These are phyloP conservation scores for Dictyostelium capitatum DNA, from an alignment of 78 protist species.

Conservation along the genomic window DNA sequence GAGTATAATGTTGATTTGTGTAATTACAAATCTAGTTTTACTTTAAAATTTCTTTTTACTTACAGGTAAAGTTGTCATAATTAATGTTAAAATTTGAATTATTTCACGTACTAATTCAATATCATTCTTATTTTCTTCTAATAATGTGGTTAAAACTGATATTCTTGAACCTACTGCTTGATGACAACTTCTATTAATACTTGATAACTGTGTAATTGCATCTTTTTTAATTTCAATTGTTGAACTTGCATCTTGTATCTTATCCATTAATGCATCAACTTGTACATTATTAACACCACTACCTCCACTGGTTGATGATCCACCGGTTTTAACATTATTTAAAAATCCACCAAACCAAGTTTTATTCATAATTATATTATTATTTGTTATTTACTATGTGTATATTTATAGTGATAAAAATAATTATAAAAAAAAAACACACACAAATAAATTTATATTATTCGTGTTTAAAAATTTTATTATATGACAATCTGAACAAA, in stretches of 20 bases:
- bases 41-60: neutral
- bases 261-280: constrained; percentile 46
- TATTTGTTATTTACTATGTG: neutral
- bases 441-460: no score
- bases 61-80: constrained; percentile 60
- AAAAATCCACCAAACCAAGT: constrained; percentile 75
- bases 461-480: no score
- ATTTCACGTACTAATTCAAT: constrained; percentile 52
- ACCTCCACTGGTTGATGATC: neutral
- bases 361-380: neutral
- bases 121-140: constrained; percentile 9
- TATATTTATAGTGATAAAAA: neutral
- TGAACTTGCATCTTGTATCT: neutral
- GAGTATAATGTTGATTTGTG: neutral
- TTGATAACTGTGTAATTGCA: constrained; percentile 14
- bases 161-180: constrained; percentile 71
- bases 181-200: constrained; percentile 18
- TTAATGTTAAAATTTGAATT: constrained; percentile 34
- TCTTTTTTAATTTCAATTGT: constrained; percentile 15
- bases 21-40: neutral
- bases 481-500: neutral
- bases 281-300: neutral
- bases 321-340: neutral
- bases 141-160: constrained; percentile 26
- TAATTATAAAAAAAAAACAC: neutral